phyloP scores from a whole-genome alignment of 305 asterid species.

The Fraxinus xanthoxyloides region DNA sequence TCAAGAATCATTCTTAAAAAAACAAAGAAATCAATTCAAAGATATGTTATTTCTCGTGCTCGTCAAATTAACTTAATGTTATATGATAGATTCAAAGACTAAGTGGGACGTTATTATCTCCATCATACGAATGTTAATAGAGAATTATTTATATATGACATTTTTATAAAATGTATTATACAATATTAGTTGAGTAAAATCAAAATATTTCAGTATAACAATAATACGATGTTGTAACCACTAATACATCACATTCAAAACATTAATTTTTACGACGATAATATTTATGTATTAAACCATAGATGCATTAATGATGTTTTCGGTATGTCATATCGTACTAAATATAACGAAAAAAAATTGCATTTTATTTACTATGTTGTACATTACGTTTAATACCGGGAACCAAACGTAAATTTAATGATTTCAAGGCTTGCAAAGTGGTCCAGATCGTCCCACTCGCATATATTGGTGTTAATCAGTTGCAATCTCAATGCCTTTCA shows the following conservation, averaged over 20 bases:
- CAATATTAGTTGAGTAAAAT: not conserved
- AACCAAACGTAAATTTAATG: not conserved
- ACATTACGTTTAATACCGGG: not conserved
- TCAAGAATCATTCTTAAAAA: not conserved
- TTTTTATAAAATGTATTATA: not conserved
- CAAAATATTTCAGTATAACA: not conserved
- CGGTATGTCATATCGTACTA: not conserved
- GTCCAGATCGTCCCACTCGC: not conserved
- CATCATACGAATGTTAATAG: not conserved
- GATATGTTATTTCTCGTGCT: not conserved
- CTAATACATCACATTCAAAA: not conserved
- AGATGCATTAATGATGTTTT: not conserved
- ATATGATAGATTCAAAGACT: not conserved
- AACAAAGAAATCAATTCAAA: not conserved
- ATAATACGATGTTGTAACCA: not conserved
- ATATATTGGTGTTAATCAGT: not conserved
- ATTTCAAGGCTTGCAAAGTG: not conserved
- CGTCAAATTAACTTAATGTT: not conserved
- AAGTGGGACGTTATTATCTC: not conserved
- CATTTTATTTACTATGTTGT: not conserved
- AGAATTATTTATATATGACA: not conserved
- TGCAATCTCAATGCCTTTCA: not conserved
- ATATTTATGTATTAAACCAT: not conserved
- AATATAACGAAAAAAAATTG: too few relatives aligned
- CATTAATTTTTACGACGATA: not conserved